Evolutionary conservation across 1,284 basidiomycete genomes (phyloP).

Genomic region (Tremellales sp.): DNA sequence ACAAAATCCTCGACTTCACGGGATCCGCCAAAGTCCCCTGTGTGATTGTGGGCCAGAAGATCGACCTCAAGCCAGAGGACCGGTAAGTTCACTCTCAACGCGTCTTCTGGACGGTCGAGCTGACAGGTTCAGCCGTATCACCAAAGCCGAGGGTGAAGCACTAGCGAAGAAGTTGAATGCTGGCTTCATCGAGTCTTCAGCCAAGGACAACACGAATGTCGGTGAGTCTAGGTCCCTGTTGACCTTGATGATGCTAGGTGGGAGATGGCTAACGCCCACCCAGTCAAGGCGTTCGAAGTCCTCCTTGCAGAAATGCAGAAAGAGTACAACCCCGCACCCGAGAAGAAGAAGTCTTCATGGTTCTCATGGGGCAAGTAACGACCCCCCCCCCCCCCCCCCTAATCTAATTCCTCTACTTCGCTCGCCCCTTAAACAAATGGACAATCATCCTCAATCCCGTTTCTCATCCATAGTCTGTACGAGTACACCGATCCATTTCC

Average conservation of each 20-base stretch:
- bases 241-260: background rate
- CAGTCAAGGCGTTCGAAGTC: constrained; percentile 82
- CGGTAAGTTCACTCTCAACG: constrained; percentile 20
- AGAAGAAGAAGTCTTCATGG: constrained; percentile 45
- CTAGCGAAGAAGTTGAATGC: constrained; percentile 70
- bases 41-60: constrained; percentile 94
- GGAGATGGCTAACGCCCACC: too few species aligned
- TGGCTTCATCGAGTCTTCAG: constrained; percentile 82
- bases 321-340: constrained; percentile 46
- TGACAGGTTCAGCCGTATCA: constrained; percentile 64
- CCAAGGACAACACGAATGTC: constrained; percentile 83
- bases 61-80: constrained; percentile 66
- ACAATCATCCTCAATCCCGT: too few species aligned
- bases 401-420: background rate
- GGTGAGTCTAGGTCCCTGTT: constrained; percentile 63
- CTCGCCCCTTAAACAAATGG: too few species aligned
- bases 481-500: too few species aligned
- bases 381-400: background rate
- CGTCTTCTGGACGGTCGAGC: background rate
- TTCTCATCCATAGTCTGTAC: too few species aligned
- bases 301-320: constrained; percentile 72
- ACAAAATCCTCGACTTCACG: constrained; percentile 95
- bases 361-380: constrained; percentile 27
- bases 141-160: constrained; percentile 66
- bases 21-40: constrained; percentile 87